Evolutionary conservation across 2,329 filamentous ascomycete species (phyloP).

Genomic region (Neopestalotiopsis rosae): DNA sequence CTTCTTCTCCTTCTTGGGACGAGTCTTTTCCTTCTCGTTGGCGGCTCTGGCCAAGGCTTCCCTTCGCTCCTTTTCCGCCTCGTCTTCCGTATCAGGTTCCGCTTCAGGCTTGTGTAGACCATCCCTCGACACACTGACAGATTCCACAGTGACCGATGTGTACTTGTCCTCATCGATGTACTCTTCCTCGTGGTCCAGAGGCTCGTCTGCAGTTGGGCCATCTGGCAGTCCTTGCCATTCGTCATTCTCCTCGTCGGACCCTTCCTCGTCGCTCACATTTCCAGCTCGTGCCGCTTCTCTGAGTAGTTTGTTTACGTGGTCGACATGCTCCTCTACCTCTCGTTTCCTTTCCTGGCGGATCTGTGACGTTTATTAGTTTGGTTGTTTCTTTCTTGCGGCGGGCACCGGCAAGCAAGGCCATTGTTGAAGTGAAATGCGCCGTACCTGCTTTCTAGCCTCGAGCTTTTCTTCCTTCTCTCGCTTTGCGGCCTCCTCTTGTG

Average conservation of each 20-base stretch:
- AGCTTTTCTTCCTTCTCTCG: slow-evolving; percentile 80
- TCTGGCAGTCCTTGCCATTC: slow-evolving; percentile 73
- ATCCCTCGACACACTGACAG: slow-evolving; percentile 79
- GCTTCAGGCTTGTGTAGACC: slow-evolving; percentile 66
- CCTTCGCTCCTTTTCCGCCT: slow-evolving; percentile 40
- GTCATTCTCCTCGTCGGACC: slow-evolving; percentile 37
- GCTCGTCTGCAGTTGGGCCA: slow-evolving; percentile 40
- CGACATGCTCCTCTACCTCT: slow-evolving; percentile 82
- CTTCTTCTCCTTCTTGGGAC: slow-evolving; percentile 82
- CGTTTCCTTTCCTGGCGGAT: slow-evolving; percentile 81
- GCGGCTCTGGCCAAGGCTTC: slow-evolving; percentile 38
- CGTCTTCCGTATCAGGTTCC: slow-evolving; percentile 43
- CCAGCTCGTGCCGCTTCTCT: slow-evolving; percentile 62
- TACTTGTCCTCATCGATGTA: slow-evolving; percentile 97
- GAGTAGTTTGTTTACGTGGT: slow-evolving; percentile 74
- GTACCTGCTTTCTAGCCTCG: slow-evolving; percentile 75
- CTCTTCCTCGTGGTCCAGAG: slow-evolving; percentile 84
- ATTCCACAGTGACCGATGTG: slow-evolving; percentile 92
- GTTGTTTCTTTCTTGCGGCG: not conserved
- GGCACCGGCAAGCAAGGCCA: not conserved
- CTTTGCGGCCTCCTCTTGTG: slow-evolving; percentile 80
- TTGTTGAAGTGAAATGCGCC: slow-evolving; percentile 21
- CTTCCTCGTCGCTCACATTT: slow-evolving; percentile 36
- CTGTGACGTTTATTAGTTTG: slow-evolving; percentile 49
- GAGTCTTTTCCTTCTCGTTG: slow-evolving; percentile 56